A percentile compares a stretch with the other conserved stretches of the same genome.
Conservation (phyloP, 805 yeast species). For the Ogataea naganishii region DNA sequence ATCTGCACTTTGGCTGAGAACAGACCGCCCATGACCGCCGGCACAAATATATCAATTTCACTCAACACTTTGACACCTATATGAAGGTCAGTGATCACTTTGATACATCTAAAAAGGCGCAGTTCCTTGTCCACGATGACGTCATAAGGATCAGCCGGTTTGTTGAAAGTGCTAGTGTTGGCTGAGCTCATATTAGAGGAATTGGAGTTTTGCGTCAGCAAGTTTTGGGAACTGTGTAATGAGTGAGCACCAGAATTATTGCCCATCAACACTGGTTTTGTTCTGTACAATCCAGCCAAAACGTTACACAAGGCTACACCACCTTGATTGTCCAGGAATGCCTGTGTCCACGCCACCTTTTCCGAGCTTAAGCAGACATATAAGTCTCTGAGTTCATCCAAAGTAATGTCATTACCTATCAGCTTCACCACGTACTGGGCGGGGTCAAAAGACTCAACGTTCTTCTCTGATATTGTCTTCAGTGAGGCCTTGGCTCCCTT, state of each 20-base stretch:
- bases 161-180: slow-evolving; percentile 14
- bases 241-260: slow-evolving; percentile 1
- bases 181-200: slow-evolving; percentile 1
- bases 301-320: slow-evolving; percentile 79
- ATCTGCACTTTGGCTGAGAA: slow-evolving; percentile 75
- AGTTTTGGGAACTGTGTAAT: too few species aligned
- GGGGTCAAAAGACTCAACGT: slow-evolving; percentile 37
- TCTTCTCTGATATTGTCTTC: slow-evolving; percentile 4
- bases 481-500: slow-evolving; percentile 1
- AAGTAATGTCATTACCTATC: slow-evolving; percentile 58
- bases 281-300: slow-evolving; percentile 30
- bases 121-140: slow-evolving; percentile 55
- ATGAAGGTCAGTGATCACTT: slow-evolving; percentile 64
- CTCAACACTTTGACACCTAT: slow-evolving; percentile 63
- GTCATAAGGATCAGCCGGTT: slow-evolving; percentile 22
- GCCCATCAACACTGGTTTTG: slow-evolving; percentile 16
- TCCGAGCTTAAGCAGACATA: slow-evolving; percentile 93
- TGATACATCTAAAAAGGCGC: slow-evolving; percentile 70
- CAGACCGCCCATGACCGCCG: slow-evolving; percentile 70
- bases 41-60: slow-evolving; percentile 45
- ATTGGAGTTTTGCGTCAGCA: neutral
- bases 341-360: slow-evolving; percentile 65
- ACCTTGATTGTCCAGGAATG: slow-evolving; percentile 79
- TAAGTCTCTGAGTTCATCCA: slow-evolving; percentile 67
- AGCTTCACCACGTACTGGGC: slow-evolving; percentile 69